These are phyloP conservation scores for Hymenoscyphus fraxineus DNA, from an alignment of 2,329 filamentous ascomycete species.

Conservation along the genomic window DNA sequence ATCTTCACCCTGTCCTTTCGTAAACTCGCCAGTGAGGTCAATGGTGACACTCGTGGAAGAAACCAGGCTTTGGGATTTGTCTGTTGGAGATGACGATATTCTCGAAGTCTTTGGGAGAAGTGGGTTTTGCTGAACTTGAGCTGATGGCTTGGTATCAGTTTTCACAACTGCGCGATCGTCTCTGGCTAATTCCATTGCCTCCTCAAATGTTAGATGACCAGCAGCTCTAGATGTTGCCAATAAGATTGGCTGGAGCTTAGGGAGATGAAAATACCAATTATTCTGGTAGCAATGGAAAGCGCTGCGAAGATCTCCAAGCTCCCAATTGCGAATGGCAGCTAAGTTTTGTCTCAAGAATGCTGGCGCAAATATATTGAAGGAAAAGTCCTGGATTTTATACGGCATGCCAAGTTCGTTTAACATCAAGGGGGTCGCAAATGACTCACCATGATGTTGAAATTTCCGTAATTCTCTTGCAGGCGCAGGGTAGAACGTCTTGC, in stretches of 20 bases:
- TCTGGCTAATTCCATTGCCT: conserved; percentile 5
- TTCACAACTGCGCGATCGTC: background rate
- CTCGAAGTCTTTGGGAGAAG: background rate
- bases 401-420: conserved; percentile 10
- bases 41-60: background rate
- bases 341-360: conserved; percentile 8
- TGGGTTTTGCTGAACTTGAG: background rate
- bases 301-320: background rate
- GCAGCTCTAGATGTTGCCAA: conserved; percentile 1
- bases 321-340: background rate
- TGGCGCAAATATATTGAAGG: conserved; percentile 11
- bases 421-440: conserved; percentile 1
- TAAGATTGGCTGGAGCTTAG: background rate
- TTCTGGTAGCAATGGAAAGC: conserved; percentile 11
- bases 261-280: conserved; percentile 7
- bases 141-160: background rate
- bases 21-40: background rate
- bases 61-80: background rate
- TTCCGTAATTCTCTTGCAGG: background rate
- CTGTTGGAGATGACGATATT: background rate
- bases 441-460: background rate
- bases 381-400: conserved; percentile 13
- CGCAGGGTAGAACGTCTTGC: conserved; percentile 5
- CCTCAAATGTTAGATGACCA: conserved; percentile 2
- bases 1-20: conserved; percentile 4